Evolutionary conservation across 106 monocot species (phyloP).

Genomic region (Narthecium ossifragum): DNA sequence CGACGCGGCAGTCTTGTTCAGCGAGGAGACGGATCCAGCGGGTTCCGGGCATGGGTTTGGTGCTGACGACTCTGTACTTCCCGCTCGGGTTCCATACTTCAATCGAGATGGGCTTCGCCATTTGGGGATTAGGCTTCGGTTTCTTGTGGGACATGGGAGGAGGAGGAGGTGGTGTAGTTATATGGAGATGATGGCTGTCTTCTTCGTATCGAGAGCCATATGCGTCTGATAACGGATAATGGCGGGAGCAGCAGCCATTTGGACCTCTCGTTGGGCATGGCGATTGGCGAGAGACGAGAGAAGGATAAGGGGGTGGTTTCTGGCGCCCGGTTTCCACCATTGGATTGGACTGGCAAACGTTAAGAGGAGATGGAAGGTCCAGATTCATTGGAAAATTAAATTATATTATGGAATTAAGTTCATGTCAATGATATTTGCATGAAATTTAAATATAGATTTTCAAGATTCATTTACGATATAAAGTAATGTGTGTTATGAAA

Average conservation of each 20-base stretch:
- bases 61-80: slow-evolving; percentile 93
- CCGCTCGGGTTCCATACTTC: slow-evolving; percentile 97
- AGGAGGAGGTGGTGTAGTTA: background rate
- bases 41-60: slow-evolving; percentile 98
- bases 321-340: no score
- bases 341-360: no score
- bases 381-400: no score
- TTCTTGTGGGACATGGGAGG: background rate
- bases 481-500: no score
- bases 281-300: no score
- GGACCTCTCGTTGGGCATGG: slow-evolving; percentile 7
- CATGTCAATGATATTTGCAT: no score
- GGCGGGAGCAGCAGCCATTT: slow-evolving; percentile 8
- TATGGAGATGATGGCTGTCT: no score
- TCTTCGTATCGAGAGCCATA: background rate
- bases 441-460: no score
- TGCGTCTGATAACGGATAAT: background rate
- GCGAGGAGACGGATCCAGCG: slow-evolving; percentile 94
- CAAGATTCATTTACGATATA: no score
- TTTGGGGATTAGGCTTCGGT: slow-evolving; percentile 5
- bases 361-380: no score
- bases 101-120: slow-evolving; percentile 89
- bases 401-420: no score
- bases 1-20: slow-evolving; percentile 93
- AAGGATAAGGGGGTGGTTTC: background rate